These are phyloP conservation scores for Microcyclospora pomicola DNA, from an alignment of 2,329 filamentous ascomycete species.

Conservation along the genomic window DNA sequence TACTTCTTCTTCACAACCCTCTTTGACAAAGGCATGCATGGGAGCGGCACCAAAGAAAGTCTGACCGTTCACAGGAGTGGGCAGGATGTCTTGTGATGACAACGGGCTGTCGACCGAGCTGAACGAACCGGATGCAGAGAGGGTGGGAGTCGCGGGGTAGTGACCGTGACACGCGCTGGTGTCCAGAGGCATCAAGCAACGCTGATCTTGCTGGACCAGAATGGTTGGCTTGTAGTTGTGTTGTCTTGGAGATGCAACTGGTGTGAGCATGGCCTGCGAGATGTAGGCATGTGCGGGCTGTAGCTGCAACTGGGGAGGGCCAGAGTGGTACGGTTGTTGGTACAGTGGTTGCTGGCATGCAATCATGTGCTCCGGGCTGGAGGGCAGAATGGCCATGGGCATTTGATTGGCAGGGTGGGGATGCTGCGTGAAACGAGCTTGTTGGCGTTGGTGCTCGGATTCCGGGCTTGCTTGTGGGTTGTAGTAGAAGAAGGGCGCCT, in stretches of 20 bases:
- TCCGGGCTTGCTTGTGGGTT: constrained; percentile 61
- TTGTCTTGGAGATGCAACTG: constrained; percentile 60
- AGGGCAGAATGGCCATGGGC: constrained; percentile 30
- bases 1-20: constrained; percentile 55
- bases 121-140: constrained; percentile 72
- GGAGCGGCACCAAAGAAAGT: constrained; percentile 16
- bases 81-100: constrained; percentile 59
- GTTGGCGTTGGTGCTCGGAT: constrained; percentile 43
- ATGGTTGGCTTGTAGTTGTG: constrained; percentile 65
- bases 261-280: constrained; percentile 53
- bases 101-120: constrained; percentile 77
- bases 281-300: constrained; percentile 40
- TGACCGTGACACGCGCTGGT: constrained; percentile 54
- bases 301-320: constrained; percentile 17
- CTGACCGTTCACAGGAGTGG: constrained; percentile 70
- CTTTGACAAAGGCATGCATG: constrained; percentile 46
- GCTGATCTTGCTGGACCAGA: constrained; percentile 39
- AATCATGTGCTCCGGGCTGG: constrained; percentile 33
- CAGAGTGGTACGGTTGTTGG: constrained; percentile 21
- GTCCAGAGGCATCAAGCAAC: constrained; percentile 49
- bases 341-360: constrained; percentile 32
- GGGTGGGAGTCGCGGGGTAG: constrained; percentile 73
- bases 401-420: constrained; percentile 32
- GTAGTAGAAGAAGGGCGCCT: constrained; percentile 78
- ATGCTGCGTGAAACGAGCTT: constrained; percentile 60